phyloP scores from a whole-genome alignment of 2,329 filamentous ascomycete species.

The Fusarium sp. region DNA sequence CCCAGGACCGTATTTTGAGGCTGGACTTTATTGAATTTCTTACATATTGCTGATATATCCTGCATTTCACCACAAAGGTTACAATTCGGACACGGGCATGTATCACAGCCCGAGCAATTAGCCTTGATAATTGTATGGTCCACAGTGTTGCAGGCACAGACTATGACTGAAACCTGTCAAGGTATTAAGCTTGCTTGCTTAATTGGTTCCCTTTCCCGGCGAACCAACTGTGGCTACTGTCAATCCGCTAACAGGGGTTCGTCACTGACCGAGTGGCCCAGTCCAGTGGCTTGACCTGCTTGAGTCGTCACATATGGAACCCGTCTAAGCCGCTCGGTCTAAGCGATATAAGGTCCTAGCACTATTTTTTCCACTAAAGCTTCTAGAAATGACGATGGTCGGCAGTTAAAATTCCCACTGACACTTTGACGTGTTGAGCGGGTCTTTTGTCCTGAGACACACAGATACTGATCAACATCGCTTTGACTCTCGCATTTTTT shows the following conservation, averaged over 20 bases:
- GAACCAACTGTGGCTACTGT: neutral
- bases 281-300: neutral
- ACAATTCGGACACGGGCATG: neutral
- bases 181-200: neutral
- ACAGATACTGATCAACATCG: constrained; percentile 1
- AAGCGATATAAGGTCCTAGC: neutral
- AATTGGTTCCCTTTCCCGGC: no score
- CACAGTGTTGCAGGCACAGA: neutral
- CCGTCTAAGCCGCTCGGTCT: neutral
- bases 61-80: neutral
- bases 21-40: neutral
- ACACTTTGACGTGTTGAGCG: neutral
- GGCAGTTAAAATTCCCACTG: neutral
- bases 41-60: neutral
- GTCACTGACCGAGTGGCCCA: neutral
- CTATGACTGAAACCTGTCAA: neutral
- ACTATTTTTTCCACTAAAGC: neutral
- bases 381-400: neutral
- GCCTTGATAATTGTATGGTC: neutral
- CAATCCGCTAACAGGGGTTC: neutral
- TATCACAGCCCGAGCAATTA: neutral
- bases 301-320: neutral
- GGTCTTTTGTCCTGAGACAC: neutral
- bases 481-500: neutral
- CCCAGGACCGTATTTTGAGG: neutral